A percentile compares a stretch with the other conserved stretches of the same genome.
Conservation (phyloP, 352 stramenopile genomes). For the Pythium sp. region DNA sequence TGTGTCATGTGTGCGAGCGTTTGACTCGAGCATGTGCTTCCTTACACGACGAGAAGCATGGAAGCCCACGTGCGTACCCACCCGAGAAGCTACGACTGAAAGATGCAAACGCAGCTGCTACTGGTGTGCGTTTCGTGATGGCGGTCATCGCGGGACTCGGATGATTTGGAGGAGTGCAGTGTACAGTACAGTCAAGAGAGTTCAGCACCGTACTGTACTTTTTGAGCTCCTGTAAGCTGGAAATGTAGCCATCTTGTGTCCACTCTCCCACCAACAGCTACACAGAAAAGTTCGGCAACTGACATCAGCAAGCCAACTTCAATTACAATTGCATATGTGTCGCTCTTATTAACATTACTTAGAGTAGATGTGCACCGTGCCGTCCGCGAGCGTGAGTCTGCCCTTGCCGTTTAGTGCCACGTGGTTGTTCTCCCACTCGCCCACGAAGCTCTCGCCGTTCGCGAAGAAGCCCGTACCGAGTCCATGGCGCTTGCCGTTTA, state of each 20-base stretch:
- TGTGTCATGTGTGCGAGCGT: neutral
- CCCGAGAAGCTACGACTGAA: neutral
- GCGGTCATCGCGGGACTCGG: neutral
- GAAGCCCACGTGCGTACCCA: neutral
- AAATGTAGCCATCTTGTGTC: neutral
- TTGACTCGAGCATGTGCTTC: neutral
- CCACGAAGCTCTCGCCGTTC: conserved; percentile 70
- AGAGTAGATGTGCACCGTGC: conserved; percentile 68
- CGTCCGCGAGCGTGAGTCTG: conserved; percentile 63
- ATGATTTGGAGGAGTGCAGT: neutral
- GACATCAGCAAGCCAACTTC: neutral
- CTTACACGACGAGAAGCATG: neutral
- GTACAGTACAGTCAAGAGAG: neutral
- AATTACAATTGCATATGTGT: neutral
- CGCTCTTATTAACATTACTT: conserved; percentile 23
- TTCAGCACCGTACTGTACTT: neutral
- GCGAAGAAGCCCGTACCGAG: conserved; percentile 65
- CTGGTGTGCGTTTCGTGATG: neutral
- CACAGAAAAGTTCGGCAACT: neutral
- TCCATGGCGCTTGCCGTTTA: conserved; percentile 76
- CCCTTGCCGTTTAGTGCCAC: conserved; percentile 72
- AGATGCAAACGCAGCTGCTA: too few species aligned
- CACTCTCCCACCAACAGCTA: neutral
- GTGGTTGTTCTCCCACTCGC: conserved; percentile 81
- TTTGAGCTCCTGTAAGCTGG: neutral